These are phyloP conservation scores for Thielaviopsis musarum DNA, from an alignment of 2,329 filamentous ascomycete species.

Conservation along the genomic window DNA sequence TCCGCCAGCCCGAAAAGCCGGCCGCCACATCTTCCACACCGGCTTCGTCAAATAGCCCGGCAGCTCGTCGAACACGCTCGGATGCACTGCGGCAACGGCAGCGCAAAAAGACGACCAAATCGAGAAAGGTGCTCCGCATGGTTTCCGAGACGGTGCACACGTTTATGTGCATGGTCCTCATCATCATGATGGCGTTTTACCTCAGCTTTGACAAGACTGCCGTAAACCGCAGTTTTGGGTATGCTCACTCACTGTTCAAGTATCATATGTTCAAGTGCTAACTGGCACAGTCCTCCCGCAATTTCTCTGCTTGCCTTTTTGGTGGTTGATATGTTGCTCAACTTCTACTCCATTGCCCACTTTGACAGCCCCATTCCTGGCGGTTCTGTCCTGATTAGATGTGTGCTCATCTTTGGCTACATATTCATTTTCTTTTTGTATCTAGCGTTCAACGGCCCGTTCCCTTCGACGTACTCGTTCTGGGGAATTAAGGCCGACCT, in stretches of 20 bases:
- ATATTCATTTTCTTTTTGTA: constrained; percentile 23
- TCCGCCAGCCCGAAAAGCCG: neutral
- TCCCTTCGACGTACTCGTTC: constrained; percentile 21
- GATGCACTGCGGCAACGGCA: neutral
- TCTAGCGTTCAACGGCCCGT: constrained; percentile 20
- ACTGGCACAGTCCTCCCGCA: constrained; percentile 16
- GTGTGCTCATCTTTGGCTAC: constrained; percentile 19
- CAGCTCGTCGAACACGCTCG: neutral
- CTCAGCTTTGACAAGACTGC: constrained; percentile 16
- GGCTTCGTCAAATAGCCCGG: neutral
- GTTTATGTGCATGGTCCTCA: constrained; percentile 18
- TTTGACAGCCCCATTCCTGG: constrained; percentile 18
- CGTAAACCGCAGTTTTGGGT: constrained; percentile 10
- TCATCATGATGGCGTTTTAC: constrained; percentile 20
- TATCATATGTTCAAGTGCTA: neutral
- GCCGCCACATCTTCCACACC: neutral
- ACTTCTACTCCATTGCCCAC: constrained; percentile 20
- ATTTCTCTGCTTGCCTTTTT: constrained; percentile 19
- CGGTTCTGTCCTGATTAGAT: constrained; percentile 19
- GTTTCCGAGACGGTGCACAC: constrained; percentile 19
- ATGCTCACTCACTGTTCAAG: neutral
- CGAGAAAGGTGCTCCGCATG: constrained; percentile 16
- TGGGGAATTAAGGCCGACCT: constrained; percentile 20
- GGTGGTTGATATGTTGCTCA: constrained; percentile 20
- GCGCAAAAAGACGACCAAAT: constrained; percentile 2